phyloP scores from a whole-genome alignment of 129 eudicot species.

The Cynara cardunculus region DNA sequence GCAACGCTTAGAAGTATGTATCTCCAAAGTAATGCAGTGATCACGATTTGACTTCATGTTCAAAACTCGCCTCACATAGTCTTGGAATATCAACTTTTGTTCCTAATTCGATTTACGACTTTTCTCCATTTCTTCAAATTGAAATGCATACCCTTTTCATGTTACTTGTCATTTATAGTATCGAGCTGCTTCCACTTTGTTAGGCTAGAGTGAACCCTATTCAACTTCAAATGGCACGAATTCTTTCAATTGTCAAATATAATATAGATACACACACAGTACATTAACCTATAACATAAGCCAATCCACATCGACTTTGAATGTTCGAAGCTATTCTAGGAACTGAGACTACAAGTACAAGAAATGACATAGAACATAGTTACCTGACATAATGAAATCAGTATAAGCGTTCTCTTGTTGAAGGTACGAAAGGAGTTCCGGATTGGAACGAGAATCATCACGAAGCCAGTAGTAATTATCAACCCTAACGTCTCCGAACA shows the following conservation, averaged over 20 bases:
- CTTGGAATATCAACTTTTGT: not conserved
- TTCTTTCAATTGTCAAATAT: not conserved
- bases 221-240: not conserved
- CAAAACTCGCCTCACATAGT: not conserved
- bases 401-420: conserved; percentile 62
- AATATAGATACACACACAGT: not conserved
- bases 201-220: not conserved
- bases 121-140: not conserved
- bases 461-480: conserved; percentile 95
- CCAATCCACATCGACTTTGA: not conserved
- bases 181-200: not conserved
- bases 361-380: not conserved
- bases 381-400: conserved; percentile 75
- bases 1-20: not conserved
- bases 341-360: not conserved
- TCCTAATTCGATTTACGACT: not conserved
- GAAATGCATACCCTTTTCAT: not conserved
- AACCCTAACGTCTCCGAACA: conserved; percentile 79
- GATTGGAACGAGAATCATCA: conserved; percentile 75
- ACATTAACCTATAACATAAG: not conserved
- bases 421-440: conserved; percentile 51
- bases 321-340: not conserved
- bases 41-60: not conserved
- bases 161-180: not conserved
- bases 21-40: not conserved